Evolutionary conservation across 148 eudicot species (phyloP).

Genomic region (Chenopodium suecicum): DNA sequence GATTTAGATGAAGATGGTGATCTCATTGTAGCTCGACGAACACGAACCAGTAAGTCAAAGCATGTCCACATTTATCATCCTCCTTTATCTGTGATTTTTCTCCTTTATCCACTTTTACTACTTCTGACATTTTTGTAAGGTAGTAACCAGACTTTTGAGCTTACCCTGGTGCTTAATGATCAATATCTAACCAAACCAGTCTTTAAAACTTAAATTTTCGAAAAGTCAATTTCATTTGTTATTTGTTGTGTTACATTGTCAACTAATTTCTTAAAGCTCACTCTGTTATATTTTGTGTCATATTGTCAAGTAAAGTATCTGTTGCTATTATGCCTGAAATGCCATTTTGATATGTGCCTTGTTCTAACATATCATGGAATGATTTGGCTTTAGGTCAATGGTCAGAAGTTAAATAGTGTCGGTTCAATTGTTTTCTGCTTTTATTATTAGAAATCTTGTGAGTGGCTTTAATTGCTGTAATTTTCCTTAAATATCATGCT

Average conservation of each 20-base stretch:
- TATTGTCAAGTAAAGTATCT: not conserved
- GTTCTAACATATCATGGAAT: constrained; percentile 1
- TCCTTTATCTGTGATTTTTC: not conserved
- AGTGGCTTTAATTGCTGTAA: not conserved
- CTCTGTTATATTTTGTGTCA: not conserved
- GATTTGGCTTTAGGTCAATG: not conserved
- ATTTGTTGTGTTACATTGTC: not conserved
- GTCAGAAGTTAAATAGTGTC: not conserved
- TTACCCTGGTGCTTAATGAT: not conserved
- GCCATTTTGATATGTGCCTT: not conserved
- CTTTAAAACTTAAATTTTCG: not conserved
- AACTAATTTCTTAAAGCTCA: not conserved
- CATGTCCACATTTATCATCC: not conserved
- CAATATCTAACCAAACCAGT: not conserved
- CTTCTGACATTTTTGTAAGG: not conserved
- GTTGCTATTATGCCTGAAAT: not conserved
- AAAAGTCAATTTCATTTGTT: not conserved
- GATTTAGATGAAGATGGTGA: constrained; percentile 91
- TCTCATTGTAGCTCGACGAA: constrained; percentile 66
- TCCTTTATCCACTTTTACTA: not conserved
- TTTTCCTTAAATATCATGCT: not conserved
- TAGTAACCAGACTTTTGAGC: not conserved
- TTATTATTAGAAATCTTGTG: not conserved
- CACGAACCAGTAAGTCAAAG: constrained; percentile 45
- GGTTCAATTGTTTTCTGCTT: not conserved